Evolutionary conservation across 176 grass and related monocot genomes (phyloP).

Genomic region (Pontederia crassipes): DNA sequence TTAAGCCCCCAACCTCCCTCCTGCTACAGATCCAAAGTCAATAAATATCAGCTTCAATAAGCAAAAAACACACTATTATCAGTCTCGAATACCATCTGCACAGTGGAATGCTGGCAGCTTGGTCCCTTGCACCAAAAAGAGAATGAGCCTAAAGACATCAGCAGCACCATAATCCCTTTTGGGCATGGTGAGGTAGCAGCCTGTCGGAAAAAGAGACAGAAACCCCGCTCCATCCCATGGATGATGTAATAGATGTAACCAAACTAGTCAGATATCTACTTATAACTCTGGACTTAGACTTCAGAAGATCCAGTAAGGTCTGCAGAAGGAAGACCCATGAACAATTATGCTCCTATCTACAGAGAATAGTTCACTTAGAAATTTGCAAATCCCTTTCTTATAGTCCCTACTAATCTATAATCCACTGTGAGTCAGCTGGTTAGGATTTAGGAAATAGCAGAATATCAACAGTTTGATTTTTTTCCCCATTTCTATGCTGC

Average conservation of each 20-base stretch:
- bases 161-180: too few species aligned
- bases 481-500: not conserved
- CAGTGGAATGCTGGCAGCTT: too few species aligned
- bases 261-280: not conserved
- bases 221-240: not conserved
- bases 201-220: not conserved
- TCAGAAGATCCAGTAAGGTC: not conserved
- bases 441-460: not conserved
- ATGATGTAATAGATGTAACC: not conserved
- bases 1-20: not conserved
- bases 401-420: not conserved
- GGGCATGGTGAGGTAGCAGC: not conserved
- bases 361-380: not conserved
- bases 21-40: not conserved
- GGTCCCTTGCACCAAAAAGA: too few species aligned
- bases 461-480: not conserved
- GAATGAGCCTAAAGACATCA: too few species aligned
- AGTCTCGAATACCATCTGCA: too few species aligned
- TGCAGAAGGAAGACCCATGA: not conserved
- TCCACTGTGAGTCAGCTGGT: constrained; percentile 1
- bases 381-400: not conserved
- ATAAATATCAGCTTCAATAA: too few species aligned
- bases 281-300: not conserved
- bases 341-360: constrained; percentile 8
- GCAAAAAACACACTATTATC: too few species aligned